Conservation (phyloP, 352 stramenopile genomes). For the Peronospora destructor region DNA sequence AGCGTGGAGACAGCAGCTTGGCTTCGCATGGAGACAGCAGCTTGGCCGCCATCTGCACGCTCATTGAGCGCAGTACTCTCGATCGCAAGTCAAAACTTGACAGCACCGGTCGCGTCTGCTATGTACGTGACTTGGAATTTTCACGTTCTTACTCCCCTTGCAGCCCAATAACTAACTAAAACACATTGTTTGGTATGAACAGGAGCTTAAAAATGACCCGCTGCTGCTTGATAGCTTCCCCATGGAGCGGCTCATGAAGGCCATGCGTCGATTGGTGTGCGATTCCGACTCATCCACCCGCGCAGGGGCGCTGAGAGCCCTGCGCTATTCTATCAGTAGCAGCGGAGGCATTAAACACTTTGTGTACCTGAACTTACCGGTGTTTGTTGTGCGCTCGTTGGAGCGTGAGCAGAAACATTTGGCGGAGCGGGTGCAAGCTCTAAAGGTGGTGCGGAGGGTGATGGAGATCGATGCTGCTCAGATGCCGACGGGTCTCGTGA, state of each 20-base stretch:
- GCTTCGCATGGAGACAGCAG: constrained; percentile 40
- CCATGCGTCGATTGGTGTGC: constrained; percentile 63
- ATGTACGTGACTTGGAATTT: constrained; percentile 32
- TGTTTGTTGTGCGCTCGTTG: constrained; percentile 81
- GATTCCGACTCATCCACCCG: constrained; percentile 78
- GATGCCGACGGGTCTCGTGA: constrained; percentile 79
- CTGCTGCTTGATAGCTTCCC: constrained; percentile 78
- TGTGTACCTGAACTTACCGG: constrained; percentile 55
- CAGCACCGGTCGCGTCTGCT: constrained; percentile 72
- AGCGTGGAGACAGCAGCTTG: constrained; percentile 33
- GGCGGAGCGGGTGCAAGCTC: constrained; percentile 75
- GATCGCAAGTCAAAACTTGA: constrained; percentile 86
- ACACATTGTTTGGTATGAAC: not conserved
- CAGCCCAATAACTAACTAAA: not conserved
- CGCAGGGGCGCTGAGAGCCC: constrained; percentile 61
- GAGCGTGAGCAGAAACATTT: constrained; percentile 85
- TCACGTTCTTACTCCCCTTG: not conserved
- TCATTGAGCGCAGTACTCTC: constrained; percentile 76
- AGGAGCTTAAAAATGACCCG: constrained; percentile 84
- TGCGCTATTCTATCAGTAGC: constrained; percentile 82
- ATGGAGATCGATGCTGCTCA: constrained; percentile 82
- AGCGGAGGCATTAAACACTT: constrained; percentile 61
- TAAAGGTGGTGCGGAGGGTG: constrained; percentile 80
- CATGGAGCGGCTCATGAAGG: constrained; percentile 74
- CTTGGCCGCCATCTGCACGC: constrained; percentile 71